Percentiles rank a stretch among this genome's conserved stretches.
Conservation (phyloP, 139 green algal species). For the Desmodesmus armatus region DNA sequence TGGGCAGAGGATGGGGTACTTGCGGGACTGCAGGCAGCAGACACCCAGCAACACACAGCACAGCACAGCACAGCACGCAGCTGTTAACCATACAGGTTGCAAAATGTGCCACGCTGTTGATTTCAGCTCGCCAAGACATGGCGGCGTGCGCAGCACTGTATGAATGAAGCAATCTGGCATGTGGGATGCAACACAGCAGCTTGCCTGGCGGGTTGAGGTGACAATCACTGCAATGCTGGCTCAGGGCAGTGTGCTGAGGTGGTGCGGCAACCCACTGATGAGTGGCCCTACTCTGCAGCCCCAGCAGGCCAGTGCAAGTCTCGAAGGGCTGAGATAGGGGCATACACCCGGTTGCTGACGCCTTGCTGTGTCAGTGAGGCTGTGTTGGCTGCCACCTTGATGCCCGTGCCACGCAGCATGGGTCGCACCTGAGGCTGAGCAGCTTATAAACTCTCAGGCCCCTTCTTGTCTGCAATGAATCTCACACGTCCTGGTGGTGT, state of each 20-base stretch:
- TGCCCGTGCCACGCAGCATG: no score
- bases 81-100: neutral
- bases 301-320: no score
- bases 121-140: neutral
- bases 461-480: no score
- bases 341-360: no score
- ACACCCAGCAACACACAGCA: neutral
- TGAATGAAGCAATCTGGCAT: neutral
- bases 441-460: no score
- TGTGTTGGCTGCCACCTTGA: neutral
- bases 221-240: neutral
- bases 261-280: no score
- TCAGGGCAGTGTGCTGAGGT: no score
- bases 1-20: constrained; percentile 53
- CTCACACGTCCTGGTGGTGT: no score
- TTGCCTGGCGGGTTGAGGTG: neutral
- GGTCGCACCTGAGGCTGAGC: no score
- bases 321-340: no score
- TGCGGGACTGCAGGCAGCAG: constrained; percentile 14
- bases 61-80: neutral
- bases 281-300: no score
- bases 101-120: neutral
- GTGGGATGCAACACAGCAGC: neutral
- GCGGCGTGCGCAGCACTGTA: neutral
- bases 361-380: no score